A percentile compares a stretch with the other conserved stretches of the same genome.
Evolutionary conservation across 2,329 filamentous ascomycete species (phyloP).

Genomic region (Thielaviopsis euricoi): DNA sequence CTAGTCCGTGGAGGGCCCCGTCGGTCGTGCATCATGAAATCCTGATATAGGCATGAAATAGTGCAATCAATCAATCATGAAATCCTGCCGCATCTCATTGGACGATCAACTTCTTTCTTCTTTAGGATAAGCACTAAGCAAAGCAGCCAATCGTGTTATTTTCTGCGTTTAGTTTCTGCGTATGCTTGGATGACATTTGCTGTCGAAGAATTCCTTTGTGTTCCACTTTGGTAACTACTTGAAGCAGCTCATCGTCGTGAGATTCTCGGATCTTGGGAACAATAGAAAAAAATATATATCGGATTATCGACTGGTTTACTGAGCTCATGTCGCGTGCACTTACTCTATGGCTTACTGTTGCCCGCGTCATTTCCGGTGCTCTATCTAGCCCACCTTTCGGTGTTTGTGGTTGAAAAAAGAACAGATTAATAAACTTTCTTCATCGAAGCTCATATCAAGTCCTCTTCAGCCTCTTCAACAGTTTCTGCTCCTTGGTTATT

Average conservation of each 20-base stretch:
- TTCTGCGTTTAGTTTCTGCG: background rate
- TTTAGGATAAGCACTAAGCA: background rate
- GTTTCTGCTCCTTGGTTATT: background rate
- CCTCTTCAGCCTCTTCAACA: background rate
- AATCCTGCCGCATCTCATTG: background rate
- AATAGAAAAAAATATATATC: too few species aligned
- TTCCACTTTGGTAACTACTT: background rate
- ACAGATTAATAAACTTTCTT: background rate
- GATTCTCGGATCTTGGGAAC: too few species aligned
- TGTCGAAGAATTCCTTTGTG: background rate
- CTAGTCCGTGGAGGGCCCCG: background rate
- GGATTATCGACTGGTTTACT: too few species aligned
- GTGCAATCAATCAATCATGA: too few species aligned
- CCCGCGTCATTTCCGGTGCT: too few species aligned
- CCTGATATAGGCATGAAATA: too few species aligned
- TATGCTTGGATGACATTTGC: background rate
- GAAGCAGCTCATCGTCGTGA: too few species aligned
- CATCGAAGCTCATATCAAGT: background rate
- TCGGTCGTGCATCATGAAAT: background rate
- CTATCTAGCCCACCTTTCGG: too few species aligned
- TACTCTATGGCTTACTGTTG: too few species aligned
- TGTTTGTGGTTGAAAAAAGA: too few species aligned
- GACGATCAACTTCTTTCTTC: background rate
- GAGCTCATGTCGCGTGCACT: too few species aligned
- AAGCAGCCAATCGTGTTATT: background rate